Conservation (phyloP, 768 basidiomycete species). For the Phaeotremella fagi region DNA sequence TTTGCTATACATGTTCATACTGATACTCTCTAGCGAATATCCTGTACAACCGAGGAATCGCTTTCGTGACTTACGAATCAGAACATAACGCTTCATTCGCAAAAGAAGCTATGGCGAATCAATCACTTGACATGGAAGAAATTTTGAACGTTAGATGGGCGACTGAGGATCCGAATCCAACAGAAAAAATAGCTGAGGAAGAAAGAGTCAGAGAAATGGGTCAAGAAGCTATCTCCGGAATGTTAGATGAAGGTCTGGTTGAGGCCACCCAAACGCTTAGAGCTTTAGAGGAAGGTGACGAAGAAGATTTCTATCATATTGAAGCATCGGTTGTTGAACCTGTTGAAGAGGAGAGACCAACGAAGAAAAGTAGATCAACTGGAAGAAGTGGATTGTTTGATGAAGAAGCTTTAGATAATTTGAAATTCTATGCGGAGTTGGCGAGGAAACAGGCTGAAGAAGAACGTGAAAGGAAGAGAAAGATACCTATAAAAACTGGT, state of each 20-base stretch:
- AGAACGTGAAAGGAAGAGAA: constrained; percentile 29
- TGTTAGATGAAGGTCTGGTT: constrained; percentile 81
- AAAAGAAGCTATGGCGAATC: constrained; percentile 98
- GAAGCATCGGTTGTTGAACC: constrained; percentile 46
- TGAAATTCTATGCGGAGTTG: constrained; percentile 87
- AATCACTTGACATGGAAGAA: constrained; percentile 93
- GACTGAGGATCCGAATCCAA: constrained; percentile 96
- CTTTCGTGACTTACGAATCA: constrained; percentile 88
- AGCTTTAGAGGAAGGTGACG: constrained; percentile 76
- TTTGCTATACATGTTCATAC: background rate
- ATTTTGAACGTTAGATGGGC: constrained; percentile 97
- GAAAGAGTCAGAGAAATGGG: constrained; percentile 76
- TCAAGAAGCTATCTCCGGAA: constrained; percentile 70
- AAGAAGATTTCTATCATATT: constrained; percentile 49
- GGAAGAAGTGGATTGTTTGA: constrained; percentile 60
- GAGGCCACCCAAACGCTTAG: constrained; percentile 81
- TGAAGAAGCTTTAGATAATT: constrained; percentile 77
- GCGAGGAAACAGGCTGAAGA: constrained; percentile 59
- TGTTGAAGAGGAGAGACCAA: constrained; percentile 36
- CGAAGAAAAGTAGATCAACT: constrained; percentile 15
- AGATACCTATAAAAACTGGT: constrained; percentile 10
- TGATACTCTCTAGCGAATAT: constrained; percentile 62
- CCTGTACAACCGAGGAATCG: constrained; percentile 88
- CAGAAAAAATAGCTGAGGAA: constrained; percentile 79
- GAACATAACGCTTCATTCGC: constrained; percentile 90